These are phyloP conservation scores for Pythium apleroticum DNA, from an alignment of 352 stramenopile genomes.

Conservation along the genomic window DNA sequence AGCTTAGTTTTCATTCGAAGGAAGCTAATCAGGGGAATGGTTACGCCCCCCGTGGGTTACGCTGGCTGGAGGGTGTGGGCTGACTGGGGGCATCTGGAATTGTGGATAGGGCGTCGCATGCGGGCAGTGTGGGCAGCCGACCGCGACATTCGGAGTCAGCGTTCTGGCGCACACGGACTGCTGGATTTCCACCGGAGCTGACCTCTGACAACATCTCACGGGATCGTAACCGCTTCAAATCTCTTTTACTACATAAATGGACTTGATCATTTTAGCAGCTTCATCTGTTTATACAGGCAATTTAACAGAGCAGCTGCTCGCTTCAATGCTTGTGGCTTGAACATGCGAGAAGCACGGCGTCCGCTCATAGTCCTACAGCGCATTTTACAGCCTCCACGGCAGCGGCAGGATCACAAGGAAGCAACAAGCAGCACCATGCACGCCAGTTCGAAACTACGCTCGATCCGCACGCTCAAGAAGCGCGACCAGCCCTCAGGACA, in stretches of 20 bases:
- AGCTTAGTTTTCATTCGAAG: conserved; percentile 3
- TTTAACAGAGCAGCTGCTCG: conserved; percentile 19
- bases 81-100: neutral
- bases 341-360: conserved; percentile 8
- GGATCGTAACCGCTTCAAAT: neutral
- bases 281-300: neutral
- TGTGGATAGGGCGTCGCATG: neutral
- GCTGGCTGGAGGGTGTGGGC: neutral
- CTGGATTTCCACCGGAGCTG: no score
- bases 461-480: conserved; percentile 14
- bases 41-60: neutral
- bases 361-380: neutral
- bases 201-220: neutral
- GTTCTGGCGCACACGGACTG: neutral
- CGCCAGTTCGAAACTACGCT: conserved; percentile 17
- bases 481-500: conserved; percentile 1
- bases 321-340: conserved; percentile 14
- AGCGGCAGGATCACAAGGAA: neutral
- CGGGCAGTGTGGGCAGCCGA: neutral
- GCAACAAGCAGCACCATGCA: conserved; percentile 10
- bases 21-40: neutral
- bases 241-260: neutral
- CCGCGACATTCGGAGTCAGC: conserved; percentile 1
- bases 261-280: neutral
- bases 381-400: neutral